Evolutionary conservation across 1,139 yeast genomes (phyloP).

Genomic region (Lizanozyma gosingica): DNA sequence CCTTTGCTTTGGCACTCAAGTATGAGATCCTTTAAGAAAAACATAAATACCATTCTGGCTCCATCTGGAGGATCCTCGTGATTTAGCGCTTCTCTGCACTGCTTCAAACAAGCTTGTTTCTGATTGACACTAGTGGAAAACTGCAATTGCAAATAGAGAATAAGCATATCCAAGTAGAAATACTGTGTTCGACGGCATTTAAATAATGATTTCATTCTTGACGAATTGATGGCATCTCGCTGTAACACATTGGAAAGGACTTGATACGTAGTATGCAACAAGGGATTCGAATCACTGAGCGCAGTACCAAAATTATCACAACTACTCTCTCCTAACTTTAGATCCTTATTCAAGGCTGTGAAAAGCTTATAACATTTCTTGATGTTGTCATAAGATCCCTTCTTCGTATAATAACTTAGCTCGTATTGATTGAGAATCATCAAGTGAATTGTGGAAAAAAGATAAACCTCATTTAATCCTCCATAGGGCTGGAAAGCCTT

Average conservation of each 20-base stretch:
- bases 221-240: neutral
- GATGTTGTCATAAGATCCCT: conserved; percentile 3
- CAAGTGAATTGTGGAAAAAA: conserved; percentile 19
- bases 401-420: conserved; percentile 6
- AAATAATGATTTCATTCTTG: neutral
- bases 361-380: conserved; percentile 10
- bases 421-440: conserved; percentile 19
- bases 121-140: neutral
- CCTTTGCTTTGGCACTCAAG: neutral
- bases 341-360: conserved; percentile 11
- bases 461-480: conserved; percentile 17
- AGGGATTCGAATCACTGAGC: neutral
- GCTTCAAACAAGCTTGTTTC: neutral
- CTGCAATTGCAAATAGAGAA: neutral
- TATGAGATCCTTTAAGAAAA: neutral
- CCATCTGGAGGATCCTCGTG: neutral
- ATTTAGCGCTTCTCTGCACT: neutral
- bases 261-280: neutral
- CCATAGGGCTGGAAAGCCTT: conserved; percentile 10
- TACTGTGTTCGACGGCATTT: neutral
- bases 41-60: neutral
- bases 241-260: neutral
- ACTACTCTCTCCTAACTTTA: conserved; percentile 3
- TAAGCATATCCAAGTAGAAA: neutral
- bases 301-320: neutral